phyloP scores from a whole-genome alignment of 352 stramenopile genomes.

The Globisporangium viniferum region DNA sequence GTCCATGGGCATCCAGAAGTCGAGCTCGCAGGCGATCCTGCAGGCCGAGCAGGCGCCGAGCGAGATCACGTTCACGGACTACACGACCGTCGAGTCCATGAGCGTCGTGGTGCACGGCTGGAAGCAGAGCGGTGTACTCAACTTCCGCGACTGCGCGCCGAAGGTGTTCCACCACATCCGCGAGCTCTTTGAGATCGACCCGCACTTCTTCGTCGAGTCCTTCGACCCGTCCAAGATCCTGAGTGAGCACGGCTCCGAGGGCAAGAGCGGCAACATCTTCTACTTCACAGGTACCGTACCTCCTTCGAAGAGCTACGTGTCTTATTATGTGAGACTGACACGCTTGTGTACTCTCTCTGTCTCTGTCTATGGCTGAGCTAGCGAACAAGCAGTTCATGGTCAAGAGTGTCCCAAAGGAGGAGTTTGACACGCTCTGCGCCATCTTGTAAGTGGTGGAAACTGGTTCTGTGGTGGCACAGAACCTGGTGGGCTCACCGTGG shows the following conservation, averaged over 20 bases:
- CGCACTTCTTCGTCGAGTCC: slow-evolving; percentile 67
- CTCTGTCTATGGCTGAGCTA: slow-evolving; percentile 10
- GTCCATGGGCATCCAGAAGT: slow-evolving; percentile 78
- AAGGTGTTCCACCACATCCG: slow-evolving; percentile 80
- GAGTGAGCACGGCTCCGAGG: slow-evolving; percentile 76
- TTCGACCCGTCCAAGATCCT: slow-evolving; percentile 71
- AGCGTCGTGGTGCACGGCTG: slow-evolving; percentile 67
- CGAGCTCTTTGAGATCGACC: slow-evolving; percentile 69
- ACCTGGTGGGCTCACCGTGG: background rate
- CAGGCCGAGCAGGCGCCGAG: slow-evolving; percentile 23
- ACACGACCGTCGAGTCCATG: slow-evolving; percentile 67
- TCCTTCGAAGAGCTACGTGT: background rate
- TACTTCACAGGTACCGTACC: slow-evolving; percentile 64
- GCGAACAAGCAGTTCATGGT: slow-evolving; percentile 88
- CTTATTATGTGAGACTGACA: slow-evolving; percentile 3
- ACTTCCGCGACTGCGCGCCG: slow-evolving; percentile 72
- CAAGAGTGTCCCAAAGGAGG: slow-evolving; percentile 83
- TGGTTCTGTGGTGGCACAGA: background rate
- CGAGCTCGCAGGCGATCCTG: slow-evolving; percentile 50
- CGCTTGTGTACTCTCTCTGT: background rate
- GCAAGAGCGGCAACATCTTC: slow-evolving; percentile 86
- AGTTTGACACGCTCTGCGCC: slow-evolving; percentile 76
- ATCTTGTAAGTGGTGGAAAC: slow-evolving; percentile 49
- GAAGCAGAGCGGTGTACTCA: slow-evolving; percentile 48
- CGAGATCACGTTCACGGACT: slow-evolving; percentile 63